These are phyloP conservation scores for Raphanus hybrid DNA, from an alignment of 441 rosid species.

Conservation along the genomic window DNA sequence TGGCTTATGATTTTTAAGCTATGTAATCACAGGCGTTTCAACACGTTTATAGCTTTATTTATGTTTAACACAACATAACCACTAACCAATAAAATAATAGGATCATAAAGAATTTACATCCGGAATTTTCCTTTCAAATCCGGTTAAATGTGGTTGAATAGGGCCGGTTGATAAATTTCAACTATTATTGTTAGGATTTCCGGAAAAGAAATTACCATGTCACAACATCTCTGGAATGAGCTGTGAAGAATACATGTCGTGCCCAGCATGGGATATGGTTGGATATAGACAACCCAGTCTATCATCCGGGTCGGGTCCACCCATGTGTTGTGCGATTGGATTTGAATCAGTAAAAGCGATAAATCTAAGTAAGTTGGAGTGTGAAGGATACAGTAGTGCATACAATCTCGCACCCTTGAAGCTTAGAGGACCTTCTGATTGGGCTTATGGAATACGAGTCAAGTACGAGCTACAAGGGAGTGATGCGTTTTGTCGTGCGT, in stretches of 20 bases:
- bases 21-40: no score
- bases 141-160: not conserved
- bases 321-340: conserved; percentile 78
- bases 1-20: not conserved
- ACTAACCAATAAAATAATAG: no score
- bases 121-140: not conserved
- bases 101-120: not conserved
- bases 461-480: conserved; percentile 77
- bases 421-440: conserved; percentile 55
- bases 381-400: conserved; percentile 91
- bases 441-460: conserved; percentile 84
- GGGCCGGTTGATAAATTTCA: not conserved
- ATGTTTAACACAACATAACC: no score
- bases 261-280: conserved; percentile 71
- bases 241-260: conserved; percentile 78
- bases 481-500: conserved; percentile 72
- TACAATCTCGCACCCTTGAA: conserved; percentile 74
- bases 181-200: conserved; percentile 54
- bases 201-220: conserved; percentile 73
- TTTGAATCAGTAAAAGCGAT: conserved; percentile 78
- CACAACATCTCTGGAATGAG: conserved; percentile 92
- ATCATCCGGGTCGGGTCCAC: conserved; percentile 53
- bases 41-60: no score
- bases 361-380: conserved; percentile 66
- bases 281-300: conserved; percentile 49